Conservation (phyloP, 2,329 filamentous ascomycete genomes). For the Blumeria hordei region DNA sequence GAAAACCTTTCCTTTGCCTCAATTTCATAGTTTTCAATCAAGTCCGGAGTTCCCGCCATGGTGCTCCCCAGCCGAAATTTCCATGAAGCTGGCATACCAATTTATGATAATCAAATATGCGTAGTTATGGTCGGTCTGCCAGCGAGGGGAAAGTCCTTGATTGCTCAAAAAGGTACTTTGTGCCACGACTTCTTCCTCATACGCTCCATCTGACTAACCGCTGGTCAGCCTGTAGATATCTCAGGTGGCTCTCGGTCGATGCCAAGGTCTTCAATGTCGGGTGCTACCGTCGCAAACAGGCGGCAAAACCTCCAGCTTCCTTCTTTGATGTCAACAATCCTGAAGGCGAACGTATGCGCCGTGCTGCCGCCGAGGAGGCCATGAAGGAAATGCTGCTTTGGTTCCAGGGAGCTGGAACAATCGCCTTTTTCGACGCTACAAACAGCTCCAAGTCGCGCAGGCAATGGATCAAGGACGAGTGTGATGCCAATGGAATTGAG, state of each 20-base stretch:
- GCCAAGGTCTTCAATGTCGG: constrained; percentile 95
- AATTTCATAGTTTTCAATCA: no score
- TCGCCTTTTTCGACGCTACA: constrained; percentile 87
- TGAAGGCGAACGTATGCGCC: constrained; percentile 73
- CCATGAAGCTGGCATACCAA: no score
- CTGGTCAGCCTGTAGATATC: constrained; percentile 57
- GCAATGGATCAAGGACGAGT: constrained; percentile 72
- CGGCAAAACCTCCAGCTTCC: constrained; percentile 71
- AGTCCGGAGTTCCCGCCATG: no score
- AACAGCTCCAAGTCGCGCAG: constrained; percentile 82
- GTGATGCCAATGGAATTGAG: constrained; percentile 53
- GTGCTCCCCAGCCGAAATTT: no score
- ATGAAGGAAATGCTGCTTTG: constrained; percentile 84
- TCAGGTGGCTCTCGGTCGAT: constrained; percentile 87
- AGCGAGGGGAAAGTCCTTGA: constrained; percentile 87
- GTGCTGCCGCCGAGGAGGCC: constrained; percentile 73
- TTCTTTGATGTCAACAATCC: constrained; percentile 86
- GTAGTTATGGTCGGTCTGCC: constrained; percentile 97
- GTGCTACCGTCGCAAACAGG: constrained; percentile 73
- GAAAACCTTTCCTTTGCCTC: no score
- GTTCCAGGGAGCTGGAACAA: constrained; percentile 58
- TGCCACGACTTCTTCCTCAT: no score
- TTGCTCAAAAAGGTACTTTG: constrained; percentile 77
- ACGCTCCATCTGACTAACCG: constrained; percentile 3
- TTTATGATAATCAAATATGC: constrained; percentile 64